Evolutionary conservation across 768 basidiomycete genomes (phyloP), one percentile per base, ranked within the genome.

Genomic region (Mycena capillaripes): DNA sequence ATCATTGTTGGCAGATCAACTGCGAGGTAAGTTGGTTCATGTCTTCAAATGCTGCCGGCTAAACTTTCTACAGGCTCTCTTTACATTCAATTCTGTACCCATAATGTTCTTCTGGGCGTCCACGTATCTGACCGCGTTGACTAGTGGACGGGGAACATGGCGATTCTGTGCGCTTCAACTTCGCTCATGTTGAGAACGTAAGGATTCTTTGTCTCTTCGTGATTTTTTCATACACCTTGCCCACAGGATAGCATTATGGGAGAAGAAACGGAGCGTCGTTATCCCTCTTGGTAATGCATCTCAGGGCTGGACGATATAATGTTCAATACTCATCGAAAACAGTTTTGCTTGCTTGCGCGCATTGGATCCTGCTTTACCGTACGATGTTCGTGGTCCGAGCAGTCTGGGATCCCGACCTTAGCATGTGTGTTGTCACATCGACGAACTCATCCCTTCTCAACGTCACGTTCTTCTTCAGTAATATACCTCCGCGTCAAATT

Each of bases 111-210:
- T 50, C n/a, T 61, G 34, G 52, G 46, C 66, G 44, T 73, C 61
- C 32, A 56, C n/a, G 48, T 34, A 21, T 30, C 63, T 62, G 12
- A 68, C 48, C 16, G 23, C 66, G 56, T 19, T 56, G 3, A 29
- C 32, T 70, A 92, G 91, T 88, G 87, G 86, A 85, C 89, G 17
- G 90, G 90, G 60, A 92, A 91, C 71, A 88, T 91, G 88, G 82
- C 90, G 7, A 89, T 92, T 44, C 83, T 90, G n/a, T 87, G 87
- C 70, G 89, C 90, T 11, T 91, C 90, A 19, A 92, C 91, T 0
- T 91, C 90, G 32, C 84, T 93, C 46, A 91, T 92, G 90, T 84
- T 93, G 59, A 85, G 92, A 79, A 92, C 92, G 91, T 92, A 77
- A 69, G 87, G 76, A 48, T 30, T 55, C 46, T 10, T 48, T 42